Evolutionary conservation across 805 yeast genomes (phyloP), one percentile per base, ranked within the genome.

Genomic region (Cyberlindnera maclurae): DNA sequence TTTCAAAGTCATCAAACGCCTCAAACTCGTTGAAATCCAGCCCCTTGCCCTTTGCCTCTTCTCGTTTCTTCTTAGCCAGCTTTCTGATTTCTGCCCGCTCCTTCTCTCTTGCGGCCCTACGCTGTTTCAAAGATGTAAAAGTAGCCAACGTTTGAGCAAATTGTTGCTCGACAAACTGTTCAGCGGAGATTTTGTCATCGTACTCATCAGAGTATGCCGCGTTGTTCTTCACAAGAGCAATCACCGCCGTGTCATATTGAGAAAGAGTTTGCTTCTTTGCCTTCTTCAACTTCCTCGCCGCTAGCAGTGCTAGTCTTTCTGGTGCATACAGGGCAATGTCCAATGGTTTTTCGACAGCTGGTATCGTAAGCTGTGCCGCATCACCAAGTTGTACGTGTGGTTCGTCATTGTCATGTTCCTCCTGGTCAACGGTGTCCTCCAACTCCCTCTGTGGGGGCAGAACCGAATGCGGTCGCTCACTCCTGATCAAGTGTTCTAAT

Each of bases 271-370:
- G 27, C 34, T 30, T 34, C 29, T 27, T 27, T 16, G 12, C 12
- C 31, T 20, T 12, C 13, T 44, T 39, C 36, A 10, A 13, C 16
- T 42, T 32, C 27, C 44, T 35, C 20, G 33, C 38, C 24, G 39
- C 18, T 17, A 43, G 34, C 16, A 62, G 46, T 8, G 51, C 55
- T 13, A 67, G 45, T 37, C 86, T 62, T 29, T 67, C 67, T 16
- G 63, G 57, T 0, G 86, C 79, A 54, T 77, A 79, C 30, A 63
- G 75, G 12, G 67, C 74, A 29, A 83, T 66, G 57, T 82, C 80
- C 44, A 80, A 73, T 12, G 53, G 50, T 36, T 55, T 59, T 15
- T 43, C 46, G 2, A 43, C 36, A 10, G 46, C 44, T 13, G 40
- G 43, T 3, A 43, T 15, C 10, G 37, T 37, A 24, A 38, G n/a